Base-by-base conservation (phyloP, 176 grass and related monocot species). In the Chrysopogon serrulatus region DNA sequence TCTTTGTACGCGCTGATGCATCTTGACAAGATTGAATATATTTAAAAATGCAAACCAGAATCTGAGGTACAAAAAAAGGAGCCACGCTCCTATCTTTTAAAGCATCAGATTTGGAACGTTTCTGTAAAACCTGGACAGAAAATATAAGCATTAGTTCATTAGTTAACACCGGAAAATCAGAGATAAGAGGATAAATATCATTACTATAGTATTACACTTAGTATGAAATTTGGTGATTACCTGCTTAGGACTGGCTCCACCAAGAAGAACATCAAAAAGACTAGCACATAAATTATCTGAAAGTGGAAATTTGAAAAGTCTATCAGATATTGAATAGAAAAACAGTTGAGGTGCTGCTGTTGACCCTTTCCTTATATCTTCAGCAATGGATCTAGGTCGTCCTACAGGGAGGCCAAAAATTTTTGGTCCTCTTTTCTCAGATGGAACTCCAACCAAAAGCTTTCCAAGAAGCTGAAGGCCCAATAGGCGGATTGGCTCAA, bases 171-270 rank as follows among this genome's bases (percentile, higher is more conserved):
- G 32, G 49, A 53, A 53, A 53, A 53, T 51, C 45, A 74, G 54
- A 69, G 23, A 68, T 34, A 13, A 80, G 61, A 77, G 19, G 54
- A 79, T 53, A 77, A 27, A 82, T 12, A 87, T 3, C 53, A 62
- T n/a, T n/a, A n/a, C n/a, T n/a, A n/a, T 49, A 60, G 34, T n/a
- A 78, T 21, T 65, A 64, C 26, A 70, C 31, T 65, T 32, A 61
- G 56, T 32, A 56, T 48, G 33, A 71, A 78, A 72, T 78, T 71
- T 54, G 71, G 21, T 6, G 71, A 42, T 59, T 84, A 98, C 96
- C 96, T 98, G 96, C 86, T 98, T 95, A 90, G 96, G 96, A 81
- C 96, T 98, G 77, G 96, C 93, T 86, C 96, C 96, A 64, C 96
- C 96, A 93, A 98, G 96, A 88, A 98, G 93, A 82, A 95, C 87